Evolutionary conservation across 2,329 filamentous ascomycete genomes (phyloP).

Genomic region (Hypoxylon sp.): DNA sequence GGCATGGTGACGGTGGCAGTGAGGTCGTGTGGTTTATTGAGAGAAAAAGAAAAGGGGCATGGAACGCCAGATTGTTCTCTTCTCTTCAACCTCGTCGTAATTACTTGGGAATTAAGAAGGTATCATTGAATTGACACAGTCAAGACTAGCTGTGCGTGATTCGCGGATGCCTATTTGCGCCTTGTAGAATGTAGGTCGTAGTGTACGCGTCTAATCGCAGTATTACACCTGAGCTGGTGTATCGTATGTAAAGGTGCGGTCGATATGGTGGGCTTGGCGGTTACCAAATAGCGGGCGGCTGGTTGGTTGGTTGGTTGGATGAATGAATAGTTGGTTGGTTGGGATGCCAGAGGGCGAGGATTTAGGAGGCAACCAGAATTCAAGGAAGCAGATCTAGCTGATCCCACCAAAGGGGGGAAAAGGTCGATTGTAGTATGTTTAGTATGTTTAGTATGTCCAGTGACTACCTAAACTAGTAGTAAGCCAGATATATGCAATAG

Average conservation of each 20-base stretch:
- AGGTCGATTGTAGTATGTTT: constrained; percentile 26
- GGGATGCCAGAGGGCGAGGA: constrained; percentile 15
- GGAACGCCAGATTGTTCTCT: too few relatives aligned
- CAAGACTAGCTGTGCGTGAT: constrained; percentile 9
- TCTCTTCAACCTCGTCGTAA: constrained; percentile 26
- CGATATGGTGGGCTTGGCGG: constrained; percentile 35
- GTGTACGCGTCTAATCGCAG: constrained; percentile 22
- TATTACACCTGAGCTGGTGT: constrained; percentile 13
- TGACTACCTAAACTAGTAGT: too few relatives aligned
- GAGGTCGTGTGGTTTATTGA: constrained; percentile 33
- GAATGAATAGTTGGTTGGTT: constrained; percentile 23
- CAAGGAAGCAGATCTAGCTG: constrained; percentile 17
- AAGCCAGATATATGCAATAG: too few relatives aligned
- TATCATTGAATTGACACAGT: constrained; percentile 30
- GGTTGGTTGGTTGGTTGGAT: constrained; percentile 25
- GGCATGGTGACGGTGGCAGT: constrained; percentile 56
- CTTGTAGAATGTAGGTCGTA: constrained; percentile 8
- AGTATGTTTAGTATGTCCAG: too few relatives aligned
- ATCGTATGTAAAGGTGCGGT: constrained; percentile 22
- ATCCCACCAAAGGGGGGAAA: constrained; percentile 20
- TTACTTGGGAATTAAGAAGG: constrained; percentile 17
- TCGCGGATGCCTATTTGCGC: constrained; percentile 19
- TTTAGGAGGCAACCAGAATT: constrained; percentile 32
- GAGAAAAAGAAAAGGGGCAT: constrained; percentile 14
- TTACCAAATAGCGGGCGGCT: constrained; percentile 28